A percentile compares a stretch with the other conserved stretches of the same genome.
phyloP scores from a whole-genome alignment of 164 flowering plant species.

The Euptelea pleiosperma region DNA sequence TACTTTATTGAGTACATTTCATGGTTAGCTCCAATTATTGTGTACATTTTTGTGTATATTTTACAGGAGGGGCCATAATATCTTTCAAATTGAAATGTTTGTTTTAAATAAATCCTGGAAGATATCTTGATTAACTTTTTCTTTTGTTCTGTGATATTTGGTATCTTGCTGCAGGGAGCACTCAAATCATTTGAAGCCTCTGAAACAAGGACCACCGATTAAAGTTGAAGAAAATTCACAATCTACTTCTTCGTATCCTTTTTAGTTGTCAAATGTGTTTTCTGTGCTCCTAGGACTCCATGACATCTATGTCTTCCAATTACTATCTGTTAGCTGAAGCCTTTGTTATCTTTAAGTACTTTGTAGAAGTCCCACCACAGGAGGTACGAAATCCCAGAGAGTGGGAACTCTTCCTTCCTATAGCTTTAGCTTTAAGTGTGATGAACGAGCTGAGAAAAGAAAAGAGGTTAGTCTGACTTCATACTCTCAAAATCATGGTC shows the following conservation, averaged over 20 bases:
- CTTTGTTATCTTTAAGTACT: constrained; percentile 40
- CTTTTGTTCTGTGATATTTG: constrained; percentile 16
- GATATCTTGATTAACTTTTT: neutral
- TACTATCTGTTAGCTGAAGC: neutral
- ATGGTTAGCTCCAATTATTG: neutral
- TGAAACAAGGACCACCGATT: constrained; percentile 30
- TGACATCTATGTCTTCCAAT: neutral
- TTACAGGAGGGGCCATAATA: neutral
- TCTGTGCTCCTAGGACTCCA: neutral
- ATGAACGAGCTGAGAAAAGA: constrained; percentile 93
- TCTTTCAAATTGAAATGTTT: neutral
- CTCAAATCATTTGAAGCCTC: constrained; percentile 39
- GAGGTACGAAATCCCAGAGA: constrained; percentile 50
- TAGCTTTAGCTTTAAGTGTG: constrained; percentile 76
- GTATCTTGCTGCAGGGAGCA: constrained; percentile 54
- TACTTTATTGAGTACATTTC: too few relatives aligned
- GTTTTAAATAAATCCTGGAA: neutral
- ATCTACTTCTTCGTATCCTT: constrained; percentile 68
- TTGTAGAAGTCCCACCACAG: constrained; percentile 52
- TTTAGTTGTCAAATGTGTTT: neutral
- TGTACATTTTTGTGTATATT: neutral
- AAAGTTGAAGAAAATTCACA: constrained; percentile 40
- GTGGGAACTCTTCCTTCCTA: constrained; percentile 68
- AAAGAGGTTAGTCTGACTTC: constrained; percentile 59
- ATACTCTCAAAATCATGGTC: neutral